Evolutionary conservation across 805 yeast genomes (phyloP).

Genomic region (Candida anglica): DNA sequence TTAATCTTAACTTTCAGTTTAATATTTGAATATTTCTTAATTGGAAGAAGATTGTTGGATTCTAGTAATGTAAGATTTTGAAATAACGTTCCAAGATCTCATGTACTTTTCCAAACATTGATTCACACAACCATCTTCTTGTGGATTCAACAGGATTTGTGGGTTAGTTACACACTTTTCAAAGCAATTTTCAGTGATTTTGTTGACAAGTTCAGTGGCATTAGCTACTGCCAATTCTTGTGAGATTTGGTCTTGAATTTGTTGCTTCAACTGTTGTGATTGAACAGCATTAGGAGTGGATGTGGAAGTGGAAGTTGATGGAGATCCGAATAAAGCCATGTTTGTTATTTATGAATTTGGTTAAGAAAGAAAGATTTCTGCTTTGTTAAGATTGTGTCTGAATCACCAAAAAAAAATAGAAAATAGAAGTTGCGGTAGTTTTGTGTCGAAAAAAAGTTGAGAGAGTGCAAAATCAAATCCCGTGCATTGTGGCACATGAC

Average conservation of each 20-base stretch:
- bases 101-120: constrained; percentile 84
- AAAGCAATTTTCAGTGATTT: constrained; percentile 83
- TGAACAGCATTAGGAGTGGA: constrained; percentile 8
- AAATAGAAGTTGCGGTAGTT: no score
- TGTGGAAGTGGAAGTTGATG: constrained; percentile 11
- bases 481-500: no score
- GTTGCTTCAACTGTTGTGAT: constrained; percentile 50
- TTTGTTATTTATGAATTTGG: neutral
- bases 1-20: no score
- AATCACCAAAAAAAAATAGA: no score
- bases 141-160: constrained; percentile 40
- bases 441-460: no score
- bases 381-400: no score
- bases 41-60: constrained; percentile 63
- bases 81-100: constrained; percentile 86
- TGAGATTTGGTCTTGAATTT: constrained; percentile 65
- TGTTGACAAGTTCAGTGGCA: constrained; percentile 82
- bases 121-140: constrained; percentile 64
- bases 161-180: constrained; percentile 72
- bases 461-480: no score
- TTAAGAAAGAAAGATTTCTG: neutral
- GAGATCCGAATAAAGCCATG: constrained; percentile 24
- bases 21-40: no score
- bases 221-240: constrained; percentile 89
- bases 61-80: constrained; percentile 71